Conservation (phyloP, 129 eudicot species). For the Lactuca saligna region DNA sequence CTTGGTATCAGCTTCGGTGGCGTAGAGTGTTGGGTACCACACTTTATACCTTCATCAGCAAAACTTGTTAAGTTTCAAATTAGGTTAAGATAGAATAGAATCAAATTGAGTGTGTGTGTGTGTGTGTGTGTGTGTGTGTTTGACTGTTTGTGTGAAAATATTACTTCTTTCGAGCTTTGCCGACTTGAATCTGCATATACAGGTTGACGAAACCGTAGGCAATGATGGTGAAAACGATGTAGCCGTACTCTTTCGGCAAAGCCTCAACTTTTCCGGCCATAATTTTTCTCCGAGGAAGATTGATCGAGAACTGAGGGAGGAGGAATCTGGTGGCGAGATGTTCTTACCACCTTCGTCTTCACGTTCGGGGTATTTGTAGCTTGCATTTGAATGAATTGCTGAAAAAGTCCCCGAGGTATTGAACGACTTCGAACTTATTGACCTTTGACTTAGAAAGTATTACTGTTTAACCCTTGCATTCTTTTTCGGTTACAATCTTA, state of each 20-base stretch:
- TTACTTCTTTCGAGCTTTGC: conserved; percentile 41
- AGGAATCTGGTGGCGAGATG: background rate
- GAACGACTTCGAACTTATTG: background rate
- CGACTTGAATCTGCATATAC: conserved; percentile 37
- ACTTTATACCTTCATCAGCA: conserved; percentile 69
- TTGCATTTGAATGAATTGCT: conserved; percentile 4
- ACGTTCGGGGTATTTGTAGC: background rate
- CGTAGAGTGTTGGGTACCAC: conserved; percentile 67
- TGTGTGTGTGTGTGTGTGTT: conserved; percentile 5
- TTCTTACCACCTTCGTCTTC: background rate
- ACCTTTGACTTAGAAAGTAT: background rate
- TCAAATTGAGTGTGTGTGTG: too few relatives aligned
- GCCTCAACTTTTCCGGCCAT: conserved; percentile 36
- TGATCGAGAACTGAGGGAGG: background rate
- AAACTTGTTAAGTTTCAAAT: background rate
- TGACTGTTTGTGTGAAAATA: background rate
- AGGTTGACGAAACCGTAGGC: conserved; percentile 29
- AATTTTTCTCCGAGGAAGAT: conserved; percentile 4
- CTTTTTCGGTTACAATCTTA: background rate
- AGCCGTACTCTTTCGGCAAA: conserved; percentile 38
- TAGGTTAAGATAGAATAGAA: background rate
- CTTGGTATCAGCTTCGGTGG: conserved; percentile 85
- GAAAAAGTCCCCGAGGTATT: background rate
- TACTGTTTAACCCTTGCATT: background rate
- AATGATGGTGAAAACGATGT: conserved; percentile 19